These are phyloP conservation scores for Mycosphaerella arachidis DNA, from an alignment of 2,329 filamentous ascomycete genomes.

Conservation along the genomic window DNA sequence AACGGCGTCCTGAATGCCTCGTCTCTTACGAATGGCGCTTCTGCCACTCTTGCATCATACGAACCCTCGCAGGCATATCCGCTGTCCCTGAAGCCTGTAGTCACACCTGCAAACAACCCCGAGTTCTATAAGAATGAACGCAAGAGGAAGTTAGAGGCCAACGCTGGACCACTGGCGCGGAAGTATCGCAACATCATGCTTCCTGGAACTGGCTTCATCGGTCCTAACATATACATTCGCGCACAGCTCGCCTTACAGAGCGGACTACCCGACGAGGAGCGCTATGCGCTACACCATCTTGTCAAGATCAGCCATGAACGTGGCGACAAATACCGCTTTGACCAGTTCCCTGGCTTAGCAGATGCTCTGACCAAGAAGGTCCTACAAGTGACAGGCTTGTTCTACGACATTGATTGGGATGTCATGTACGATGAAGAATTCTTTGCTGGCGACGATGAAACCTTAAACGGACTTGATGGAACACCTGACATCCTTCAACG, in stretches of 20 bases:
- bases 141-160: constrained; percentile 42
- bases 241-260: constrained; percentile 81
- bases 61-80: constrained; percentile 62
- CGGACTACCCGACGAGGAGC: constrained; percentile 72
- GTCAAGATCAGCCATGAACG: constrained; percentile 94
- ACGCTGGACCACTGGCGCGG: constrained; percentile 42
- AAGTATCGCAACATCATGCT: constrained; percentile 53
- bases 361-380: constrained; percentile 85
- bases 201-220: constrained; percentile 59
- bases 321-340: constrained; percentile 93
- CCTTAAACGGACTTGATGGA: constrained; percentile 61
- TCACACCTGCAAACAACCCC: constrained; percentile 70
- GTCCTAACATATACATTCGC: constrained; percentile 86
- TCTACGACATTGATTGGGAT: constrained; percentile 78
- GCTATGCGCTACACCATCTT: constrained; percentile 88
- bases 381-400: constrained; percentile 70
- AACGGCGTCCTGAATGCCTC: constrained; percentile 44
- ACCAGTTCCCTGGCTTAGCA: constrained; percentile 81
- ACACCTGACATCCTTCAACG: constrained; percentile 69
- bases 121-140: constrained; percentile 59
- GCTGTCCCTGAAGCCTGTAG: constrained; percentile 66
- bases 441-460: constrained; percentile 48
- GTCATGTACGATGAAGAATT: constrained; percentile 63
- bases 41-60: constrained; percentile 60
- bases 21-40: constrained; percentile 27